Percentiles rank a stretch among this genome's conserved stretches.
These are phyloP conservation scores for Setomelanomma holmii DNA, from an alignment of 2,329 filamentous ascomycete genomes.

Conservation along the genomic window DNA sequence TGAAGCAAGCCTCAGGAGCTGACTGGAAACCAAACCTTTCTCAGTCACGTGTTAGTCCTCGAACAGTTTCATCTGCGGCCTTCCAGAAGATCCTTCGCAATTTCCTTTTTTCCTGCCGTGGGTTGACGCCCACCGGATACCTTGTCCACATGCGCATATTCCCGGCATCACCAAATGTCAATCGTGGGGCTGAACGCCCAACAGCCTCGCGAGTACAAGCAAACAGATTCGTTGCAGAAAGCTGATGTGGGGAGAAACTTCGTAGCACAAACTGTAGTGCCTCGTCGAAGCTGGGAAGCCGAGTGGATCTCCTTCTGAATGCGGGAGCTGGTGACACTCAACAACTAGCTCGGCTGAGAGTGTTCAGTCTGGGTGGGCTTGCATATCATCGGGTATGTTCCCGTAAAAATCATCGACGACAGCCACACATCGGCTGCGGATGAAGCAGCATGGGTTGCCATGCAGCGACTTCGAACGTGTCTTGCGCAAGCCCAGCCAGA, in stretches of 20 bases:
- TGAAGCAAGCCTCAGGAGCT: background rate
- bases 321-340: background rate
- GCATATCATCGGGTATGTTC: background rate
- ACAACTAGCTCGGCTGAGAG: background rate
- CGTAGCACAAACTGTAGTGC: background rate
- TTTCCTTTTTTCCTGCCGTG: too few species aligned
- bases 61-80: constrained; percentile 36
- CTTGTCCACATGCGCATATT: too few species aligned
- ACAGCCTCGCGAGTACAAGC: constrained; percentile 5
- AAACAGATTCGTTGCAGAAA: constrained; percentile 15
- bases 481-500: too few species aligned
- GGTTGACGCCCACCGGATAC: too few species aligned
- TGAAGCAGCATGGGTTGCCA: too few species aligned
- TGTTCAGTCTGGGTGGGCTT: background rate
- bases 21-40: background rate
- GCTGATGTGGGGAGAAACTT: constrained; percentile 14
- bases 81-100: constrained; percentile 39
- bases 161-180: constrained; percentile 20
- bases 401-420: too few species aligned
- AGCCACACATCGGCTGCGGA: too few species aligned
- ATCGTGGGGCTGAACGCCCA: constrained; percentile 15
- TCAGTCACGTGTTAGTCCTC: constrained; percentile 31
- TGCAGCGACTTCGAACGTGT: too few species aligned
- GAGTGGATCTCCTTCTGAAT: background rate
- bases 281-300: background rate